Percentiles rank a stretch among this genome's conserved stretches.
Evolutionary conservation across 257 asterid genomes (phyloP).

Genomic region (Solanum medicagineum): DNA sequence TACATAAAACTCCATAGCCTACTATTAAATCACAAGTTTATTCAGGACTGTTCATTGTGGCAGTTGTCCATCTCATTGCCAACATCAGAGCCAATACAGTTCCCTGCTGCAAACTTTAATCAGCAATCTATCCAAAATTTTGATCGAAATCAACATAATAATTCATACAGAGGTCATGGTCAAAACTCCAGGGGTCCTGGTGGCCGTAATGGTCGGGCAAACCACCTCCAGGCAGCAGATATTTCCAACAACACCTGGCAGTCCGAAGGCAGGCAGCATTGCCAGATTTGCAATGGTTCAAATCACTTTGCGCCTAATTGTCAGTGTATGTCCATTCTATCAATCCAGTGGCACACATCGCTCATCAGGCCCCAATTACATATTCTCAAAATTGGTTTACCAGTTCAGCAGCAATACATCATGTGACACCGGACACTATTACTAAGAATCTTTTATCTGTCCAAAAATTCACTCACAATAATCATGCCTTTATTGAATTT

Average conservation of each 20-base stretch:
- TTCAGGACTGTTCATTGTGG: not conserved
- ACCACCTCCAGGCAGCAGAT: not conserved
- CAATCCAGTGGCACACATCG: not conserved
- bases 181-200: no score
- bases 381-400: no score
- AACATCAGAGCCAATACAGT: not conserved
- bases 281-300: not conserved
- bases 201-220: not conserved
- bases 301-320: not conserved
- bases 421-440: no score
- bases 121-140: not conserved
- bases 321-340: not conserved
- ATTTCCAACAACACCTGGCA: not conserved
- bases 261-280: not conserved
- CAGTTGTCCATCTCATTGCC: not conserved
- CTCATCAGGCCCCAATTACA: not conserved
- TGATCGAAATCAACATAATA: not conserved
- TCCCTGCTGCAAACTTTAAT: not conserved
- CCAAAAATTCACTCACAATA: no score
- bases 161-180: not conserved
- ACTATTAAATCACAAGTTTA: no score
- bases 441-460: no score
- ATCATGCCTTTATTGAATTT: no score
- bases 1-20: not conserved
- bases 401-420: no score